A percentile compares a stretch with the other conserved stretches of the same genome.
Conservation (phyloP, 805 yeast genomes). For the Saturnispora silvae region DNA sequence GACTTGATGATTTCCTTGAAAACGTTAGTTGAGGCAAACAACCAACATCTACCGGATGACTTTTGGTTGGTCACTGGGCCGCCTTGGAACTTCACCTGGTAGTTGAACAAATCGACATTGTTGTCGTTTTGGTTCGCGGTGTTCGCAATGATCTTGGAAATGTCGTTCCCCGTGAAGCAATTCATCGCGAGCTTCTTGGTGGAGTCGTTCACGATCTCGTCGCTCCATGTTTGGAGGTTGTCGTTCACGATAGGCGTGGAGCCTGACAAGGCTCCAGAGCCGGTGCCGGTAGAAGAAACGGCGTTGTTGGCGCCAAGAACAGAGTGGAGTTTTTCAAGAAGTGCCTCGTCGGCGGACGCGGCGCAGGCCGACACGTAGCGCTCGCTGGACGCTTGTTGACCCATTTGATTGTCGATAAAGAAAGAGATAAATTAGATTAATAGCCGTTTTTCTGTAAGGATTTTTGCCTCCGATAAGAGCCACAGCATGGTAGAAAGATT, state of each 20-base stretch:
- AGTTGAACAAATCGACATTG: constrained; percentile 33
- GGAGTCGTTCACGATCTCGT: constrained; percentile 32
- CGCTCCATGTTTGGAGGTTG: constrained; percentile 36
- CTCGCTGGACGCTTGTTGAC: constrained; percentile 18
- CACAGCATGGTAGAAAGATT: no score
- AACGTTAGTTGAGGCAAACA: constrained; percentile 75
- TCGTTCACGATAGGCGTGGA: constrained; percentile 25
- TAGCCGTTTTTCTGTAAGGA: no score
- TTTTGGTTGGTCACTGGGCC: constrained; percentile 67
- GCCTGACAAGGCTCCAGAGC: not conserved
- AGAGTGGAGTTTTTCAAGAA: constrained; percentile 19
- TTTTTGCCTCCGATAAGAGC: no score
- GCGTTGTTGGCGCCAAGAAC: constrained; percentile 8
- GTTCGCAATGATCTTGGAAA: constrained; percentile 33
- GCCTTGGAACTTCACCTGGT: constrained; percentile 38
- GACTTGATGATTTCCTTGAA: constrained; percentile 56
- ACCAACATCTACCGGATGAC: constrained; percentile 80
- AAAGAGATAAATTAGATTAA: no score
- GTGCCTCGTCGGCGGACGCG: constrained; percentile 2
- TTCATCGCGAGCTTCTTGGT: constrained; percentile 44
- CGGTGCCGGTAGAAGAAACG: not conserved
- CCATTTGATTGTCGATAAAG: constrained; percentile 15
- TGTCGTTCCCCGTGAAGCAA: constrained; percentile 40
- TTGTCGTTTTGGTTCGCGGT: constrained; percentile 21
- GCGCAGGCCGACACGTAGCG: constrained; percentile 4